Percentiles rank a stretch among this genome's conserved stretches.
Evolutionary conservation across 257 asterid species (phyloP).

Genomic region (Linderniella brevidens): DNA sequence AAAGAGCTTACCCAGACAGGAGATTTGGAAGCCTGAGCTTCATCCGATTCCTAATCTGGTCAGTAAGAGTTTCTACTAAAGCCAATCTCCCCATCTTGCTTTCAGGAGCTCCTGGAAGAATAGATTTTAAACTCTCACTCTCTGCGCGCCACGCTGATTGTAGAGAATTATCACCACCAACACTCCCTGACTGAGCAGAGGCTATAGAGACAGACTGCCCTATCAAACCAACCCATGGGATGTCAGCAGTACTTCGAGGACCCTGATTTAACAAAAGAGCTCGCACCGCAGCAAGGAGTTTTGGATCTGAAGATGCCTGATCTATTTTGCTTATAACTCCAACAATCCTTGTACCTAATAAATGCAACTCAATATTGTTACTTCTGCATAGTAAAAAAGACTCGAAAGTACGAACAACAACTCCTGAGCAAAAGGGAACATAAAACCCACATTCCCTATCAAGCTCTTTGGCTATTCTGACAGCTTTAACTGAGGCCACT

Average conservation of each 20-base stretch:
- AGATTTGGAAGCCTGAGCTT: slow-evolving; percentile 85
- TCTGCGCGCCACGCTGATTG: slow-evolving; percentile 97
- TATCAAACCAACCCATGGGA: slow-evolving; percentile 98
- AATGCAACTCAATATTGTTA: slow-evolving; percentile 4
- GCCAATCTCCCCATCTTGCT: slow-evolving; percentile 95
- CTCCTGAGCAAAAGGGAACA: background rate
- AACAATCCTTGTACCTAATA: slow-evolving; percentile 76
- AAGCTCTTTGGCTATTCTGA: slow-evolving; percentile 56
- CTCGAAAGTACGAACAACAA: background rate
- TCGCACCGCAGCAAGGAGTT: slow-evolving; percentile 87
- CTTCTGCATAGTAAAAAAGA: background rate
- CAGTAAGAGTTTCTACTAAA: slow-evolving; percentile 83
- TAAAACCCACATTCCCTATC: slow-evolving; percentile 53
- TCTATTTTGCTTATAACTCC: slow-evolving; percentile 92
- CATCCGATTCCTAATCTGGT: slow-evolving; percentile 83
- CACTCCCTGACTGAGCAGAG: slow-evolving; percentile 70
- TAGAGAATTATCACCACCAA: slow-evolving; percentile 67
- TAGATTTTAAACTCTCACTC: slow-evolving; percentile 78
- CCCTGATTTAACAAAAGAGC: slow-evolving; percentile 88
- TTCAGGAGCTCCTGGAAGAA: slow-evolving; percentile 76
- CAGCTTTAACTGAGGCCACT: slow-evolving; percentile 51
- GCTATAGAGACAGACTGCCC: slow-evolving; percentile 94
- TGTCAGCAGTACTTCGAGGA: slow-evolving; percentile 83
- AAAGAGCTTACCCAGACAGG: slow-evolving; percentile 54
- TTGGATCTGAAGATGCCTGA: slow-evolving; percentile 82